A percentile compares a stretch with the other conserved stretches of the same genome.
Evolutionary conservation across 1,284 basidiomycete species (phyloP).

Genomic region (Trichosporon coremiiforme): DNA sequence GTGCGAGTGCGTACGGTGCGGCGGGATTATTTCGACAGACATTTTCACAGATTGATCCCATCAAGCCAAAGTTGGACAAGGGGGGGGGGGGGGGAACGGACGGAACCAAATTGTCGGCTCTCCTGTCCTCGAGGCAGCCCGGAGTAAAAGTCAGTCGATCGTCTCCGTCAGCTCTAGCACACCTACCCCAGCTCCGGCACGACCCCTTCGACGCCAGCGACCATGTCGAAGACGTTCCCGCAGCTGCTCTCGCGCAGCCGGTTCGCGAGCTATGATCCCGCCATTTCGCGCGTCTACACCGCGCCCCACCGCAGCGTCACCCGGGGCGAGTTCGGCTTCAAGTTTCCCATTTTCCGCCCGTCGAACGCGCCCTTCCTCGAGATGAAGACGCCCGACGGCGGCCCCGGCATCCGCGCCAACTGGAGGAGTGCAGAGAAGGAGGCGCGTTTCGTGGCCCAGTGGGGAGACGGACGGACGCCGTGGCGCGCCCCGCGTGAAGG

Average conservation of each 20-base stretch:
- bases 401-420: conserved; percentile 42
- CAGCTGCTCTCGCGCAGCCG: conserved; percentile 49
- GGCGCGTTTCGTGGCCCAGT: conserved; percentile 51
- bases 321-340: conserved; percentile 53
- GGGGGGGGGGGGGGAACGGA: not conserved
- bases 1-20: not conserved
- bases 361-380: conserved; percentile 48
- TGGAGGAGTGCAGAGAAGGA: conserved; percentile 53
- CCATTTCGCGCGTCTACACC: conserved; percentile 53
- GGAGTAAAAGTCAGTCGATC: conserved; percentile 8
- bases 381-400: conserved; percentile 46
- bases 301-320: conserved; percentile 38
- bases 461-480: conserved; percentile 46
- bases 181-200: not conserved
- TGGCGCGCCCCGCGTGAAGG: conserved; percentile 34
- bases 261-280: conserved; percentile 53
- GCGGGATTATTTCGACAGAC: conserved; percentile 19
- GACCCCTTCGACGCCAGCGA: not conserved
- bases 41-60: conserved; percentile 23
- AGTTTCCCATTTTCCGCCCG: conserved; percentile 44
- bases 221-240: conserved; percentile 47
- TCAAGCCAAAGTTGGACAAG: not conserved
- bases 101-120: not conserved
- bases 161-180: not conserved
- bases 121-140: no score